Evolutionary conservation across 1,139 yeast genomes (phyloP).

Genomic region (Scheffersomyces parashehatae): DNA sequence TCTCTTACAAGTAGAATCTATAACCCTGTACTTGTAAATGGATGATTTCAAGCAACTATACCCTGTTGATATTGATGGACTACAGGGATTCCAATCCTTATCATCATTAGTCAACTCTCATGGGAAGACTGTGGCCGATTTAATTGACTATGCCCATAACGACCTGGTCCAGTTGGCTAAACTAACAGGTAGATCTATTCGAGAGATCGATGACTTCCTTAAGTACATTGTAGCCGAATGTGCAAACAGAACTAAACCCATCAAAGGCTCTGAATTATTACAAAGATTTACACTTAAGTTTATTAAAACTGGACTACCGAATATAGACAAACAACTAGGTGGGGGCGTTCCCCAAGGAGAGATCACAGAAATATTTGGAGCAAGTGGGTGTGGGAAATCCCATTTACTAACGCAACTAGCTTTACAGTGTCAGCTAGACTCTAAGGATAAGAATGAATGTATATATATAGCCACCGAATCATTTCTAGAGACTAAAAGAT

Average conservation of each 20-base stretch:
- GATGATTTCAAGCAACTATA: conserved; percentile 28
- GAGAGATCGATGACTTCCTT: conserved; percentile 48
- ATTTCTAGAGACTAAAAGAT: conserved; percentile 63
- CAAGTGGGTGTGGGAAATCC: conserved; percentile 83
- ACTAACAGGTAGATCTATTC: conserved; percentile 45
- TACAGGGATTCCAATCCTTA: conserved; percentile 17
- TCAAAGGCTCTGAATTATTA: conserved; percentile 3
- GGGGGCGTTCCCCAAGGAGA: conserved; percentile 73
- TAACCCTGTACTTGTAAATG: conserved; percentile 12
- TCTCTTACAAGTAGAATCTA: neutral
- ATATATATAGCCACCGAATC: conserved; percentile 80
- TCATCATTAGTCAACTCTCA: conserved; percentile 12
- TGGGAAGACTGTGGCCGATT: conserved; percentile 28
- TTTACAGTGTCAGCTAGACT: conserved; percentile 54
- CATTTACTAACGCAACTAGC: conserved; percentile 70
- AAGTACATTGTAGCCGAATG: conserved; percentile 14
- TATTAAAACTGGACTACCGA: conserved; percentile 61
- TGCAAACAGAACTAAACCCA: conserved; percentile 2
- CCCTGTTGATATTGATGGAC: conserved; percentile 10
- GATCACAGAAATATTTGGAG: conserved; percentile 81
- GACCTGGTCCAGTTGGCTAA: conserved; percentile 35
- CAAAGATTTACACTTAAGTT: conserved; percentile 9
- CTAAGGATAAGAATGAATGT: conserved; percentile 35
- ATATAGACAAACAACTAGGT: conserved; percentile 55
- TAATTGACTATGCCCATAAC: conserved; percentile 14